Evolutionary conservation across 208 protist genomes (phyloP), one percentile per base, ranked within the genome.

Genomic region (Trypanosoma platydactyli): DNA sequence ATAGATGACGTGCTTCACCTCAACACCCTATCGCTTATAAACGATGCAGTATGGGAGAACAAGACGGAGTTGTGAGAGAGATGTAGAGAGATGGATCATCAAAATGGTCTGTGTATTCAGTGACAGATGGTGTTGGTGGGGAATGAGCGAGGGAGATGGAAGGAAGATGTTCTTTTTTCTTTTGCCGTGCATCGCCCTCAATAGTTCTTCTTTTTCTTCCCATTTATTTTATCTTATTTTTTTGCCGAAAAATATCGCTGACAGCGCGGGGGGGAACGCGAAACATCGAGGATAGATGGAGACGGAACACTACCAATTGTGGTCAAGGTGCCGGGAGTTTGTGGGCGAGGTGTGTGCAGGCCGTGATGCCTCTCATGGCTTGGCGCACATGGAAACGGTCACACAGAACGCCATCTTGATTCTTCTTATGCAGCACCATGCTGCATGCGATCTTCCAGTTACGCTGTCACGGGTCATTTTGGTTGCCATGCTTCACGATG

Each of bases 401-500:
- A 91, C 89, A 30, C 66, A 88, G 55, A 71, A 80, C 30, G 81
- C 89, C 1, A 35, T 92, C 20, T 68, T 92, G 33, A 61, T 94
- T 33, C 81, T 83, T 65, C 40, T 76, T 13, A 92, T 92, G 85
- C 57, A 73, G 40, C 81, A 80, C 48, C 24, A 15, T 13, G 3
- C 22, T 20, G 5, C 29, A 6, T 16, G 24, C 4, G 22, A 61
- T 33, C 5, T 51, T 7, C 5, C 55, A 38, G 9, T 56, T 15
- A 50, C 38, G 2, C 3, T 77, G 15, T 55, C 59, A 25, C 61
- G 79, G 18, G 71, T 95, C 40, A 84, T 95, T 27, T 65, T 95
- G 22, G 75, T 90, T 24, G 89, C 73, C 16, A 95, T 95, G 89
- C 74, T 95, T 24, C 89, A 95, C 70, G 89, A 95, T 61, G 86